Base-by-base conservation (phyloP, 179 eudicot genomes). In the Camellia oleifera region DNA sequence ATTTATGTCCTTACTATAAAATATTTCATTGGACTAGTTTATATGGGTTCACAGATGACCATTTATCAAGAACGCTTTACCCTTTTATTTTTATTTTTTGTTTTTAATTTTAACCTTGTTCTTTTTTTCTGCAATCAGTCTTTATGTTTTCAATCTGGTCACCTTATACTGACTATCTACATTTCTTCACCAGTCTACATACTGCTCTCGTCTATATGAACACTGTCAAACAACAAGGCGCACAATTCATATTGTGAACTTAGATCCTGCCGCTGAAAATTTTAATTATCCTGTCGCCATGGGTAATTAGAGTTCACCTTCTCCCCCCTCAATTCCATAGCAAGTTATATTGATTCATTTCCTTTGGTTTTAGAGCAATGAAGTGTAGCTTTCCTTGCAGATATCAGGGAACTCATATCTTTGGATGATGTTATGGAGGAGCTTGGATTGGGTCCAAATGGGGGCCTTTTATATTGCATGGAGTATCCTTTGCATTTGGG, bases 351-450 rank as follows among this genome's bases (percentile, higher is more conserved):
- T 18, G 56, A 17, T 76, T 62, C 54, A 76, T 23, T 12, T 76
- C 17, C 7, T n/a, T 61, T 6, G 32, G 13, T 32, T 77, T 77
- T 32, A 32, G 64, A 77, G 72, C 63, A 56, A 45, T 70, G 42
- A 74, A 42, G 23, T 46, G 2, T 69, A 74, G 32, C 82, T 32
- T 44, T 15, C 20, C 46, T 74, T 75, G 57, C 78, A 89, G 92
- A 96, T 86, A 96, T 96, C 74, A 81, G 95, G 72, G 97, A 94
- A 74, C 92, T 94, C 74, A 88, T 96, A 60, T 91, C 89, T 62
- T 82, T 94, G 87, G 99, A 96, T 76, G 98, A 96, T 90, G 98
- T 91, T 63, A 94, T 94, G 97, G 99, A 94, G 74, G 99, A 94
- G 76, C 88, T 94, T 63, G 95, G 93, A 26, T 79, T 94, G 54